These are phyloP conservation scores for Bjerkandera adusta DNA, from an alignment of 1,284 basidiomycete genomes.

Conservation along the genomic window DNA sequence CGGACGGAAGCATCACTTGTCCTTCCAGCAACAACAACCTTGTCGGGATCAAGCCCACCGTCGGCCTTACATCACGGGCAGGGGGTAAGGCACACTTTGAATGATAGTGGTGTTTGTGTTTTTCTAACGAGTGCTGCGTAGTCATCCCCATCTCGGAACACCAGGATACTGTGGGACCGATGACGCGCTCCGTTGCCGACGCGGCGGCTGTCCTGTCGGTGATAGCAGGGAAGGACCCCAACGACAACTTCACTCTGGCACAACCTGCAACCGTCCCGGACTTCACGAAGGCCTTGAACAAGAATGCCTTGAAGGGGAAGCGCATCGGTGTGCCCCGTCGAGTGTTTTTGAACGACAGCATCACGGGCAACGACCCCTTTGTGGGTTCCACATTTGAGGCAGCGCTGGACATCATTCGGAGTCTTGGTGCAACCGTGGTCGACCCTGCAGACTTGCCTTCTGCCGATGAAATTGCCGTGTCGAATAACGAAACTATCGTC, in stretches of 20 bases:
- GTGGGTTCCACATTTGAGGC: conserved; percentile 47
- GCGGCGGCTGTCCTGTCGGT: conserved; percentile 56
- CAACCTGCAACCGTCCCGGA: conserved; percentile 55
- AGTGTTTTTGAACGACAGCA: conserved; percentile 43
- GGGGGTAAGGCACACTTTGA: conserved; percentile 30
- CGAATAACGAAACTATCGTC: conserved; percentile 54
- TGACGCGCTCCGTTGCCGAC: conserved; percentile 57
- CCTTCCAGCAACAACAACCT: conserved; percentile 37
- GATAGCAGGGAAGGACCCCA: conserved; percentile 58
- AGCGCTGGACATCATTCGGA: conserved; percentile 44
- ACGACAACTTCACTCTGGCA: conserved; percentile 59
- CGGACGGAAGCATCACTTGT: conserved; percentile 57
- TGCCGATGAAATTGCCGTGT: conserved; percentile 47
- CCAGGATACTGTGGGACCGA: conserved; percentile 66
- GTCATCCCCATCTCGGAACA: conserved; percentile 61
- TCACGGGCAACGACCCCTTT: conserved; percentile 41
- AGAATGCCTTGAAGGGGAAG: conserved; percentile 48
- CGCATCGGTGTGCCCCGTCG: conserved; percentile 56
- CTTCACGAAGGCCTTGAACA: conserved; percentile 49
- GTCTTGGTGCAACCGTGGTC: conserved; percentile 56
- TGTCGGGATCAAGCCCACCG: conserved; percentile 47
- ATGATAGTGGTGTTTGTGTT: conserved; percentile 1
- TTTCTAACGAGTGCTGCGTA: too few species aligned
- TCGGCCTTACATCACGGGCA: conserved; percentile 44
- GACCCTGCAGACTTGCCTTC: conserved; percentile 63